Evolutionary conservation across 2,329 filamentous ascomycete species (phyloP), one percentile per base, ranked within the genome.

Genomic region (Xenoacremonium recifei): DNA sequence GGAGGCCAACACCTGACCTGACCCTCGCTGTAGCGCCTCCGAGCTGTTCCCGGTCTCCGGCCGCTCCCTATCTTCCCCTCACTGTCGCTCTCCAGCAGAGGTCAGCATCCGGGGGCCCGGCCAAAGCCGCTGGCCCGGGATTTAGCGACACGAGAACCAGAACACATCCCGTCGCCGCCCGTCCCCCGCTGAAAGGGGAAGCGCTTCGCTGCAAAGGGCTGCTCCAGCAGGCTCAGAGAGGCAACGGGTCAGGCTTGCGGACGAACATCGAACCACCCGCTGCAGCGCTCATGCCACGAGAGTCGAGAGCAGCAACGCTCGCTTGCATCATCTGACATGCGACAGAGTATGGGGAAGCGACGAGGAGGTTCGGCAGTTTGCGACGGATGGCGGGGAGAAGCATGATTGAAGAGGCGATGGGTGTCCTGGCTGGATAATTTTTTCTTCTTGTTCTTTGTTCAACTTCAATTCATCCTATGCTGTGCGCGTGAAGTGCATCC

Each of bases 251-350:
- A 47, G 39, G 37, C 50, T 30, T 49, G 37, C 37, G 51, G 49
- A 52, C 35, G 51, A 50, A 52, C 38, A 54, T 58, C 55, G 55
- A 54, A 58, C 55, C 55, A 58, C 46, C 48, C 49, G 45, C 53
- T 50, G 43, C 49, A 48, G 37, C 39, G 27, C 43, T 58, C 54
- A 47, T 45, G 40, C 55, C 55, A 58, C 48, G 45, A 44, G 48
- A 27, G 21, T 37, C 39, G 21, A 48, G 36, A 25, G 16, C 15
- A 42, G 33, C 39, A 38, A 27, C 25, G 29, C n/a, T 31, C 29
- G n/a, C 6, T 7, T 31, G 18, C 39, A 57, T 57, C 54, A 57
- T 57, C 39, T 53, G 50, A 57, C 51, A 44, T 9, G 45, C 52
- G 54, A 57, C 45, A 50, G 35, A 34, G 9, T 31, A 15, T 31